Evolutionary conservation across 331 rosid species (phyloP).

Genomic region (Arachis monticola): DNA sequence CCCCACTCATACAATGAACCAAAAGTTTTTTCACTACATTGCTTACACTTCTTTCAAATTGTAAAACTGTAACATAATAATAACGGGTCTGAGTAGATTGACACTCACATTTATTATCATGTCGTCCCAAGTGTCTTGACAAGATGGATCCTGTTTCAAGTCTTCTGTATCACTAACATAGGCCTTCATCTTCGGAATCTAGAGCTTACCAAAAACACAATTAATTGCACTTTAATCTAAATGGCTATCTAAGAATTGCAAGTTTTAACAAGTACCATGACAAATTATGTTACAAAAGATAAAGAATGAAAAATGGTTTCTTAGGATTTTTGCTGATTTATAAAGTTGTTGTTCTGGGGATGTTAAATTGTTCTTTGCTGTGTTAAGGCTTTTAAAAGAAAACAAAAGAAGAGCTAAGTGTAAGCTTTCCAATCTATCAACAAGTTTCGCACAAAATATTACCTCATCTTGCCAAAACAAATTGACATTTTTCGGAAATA

Average conservation of each 20-base stretch:
- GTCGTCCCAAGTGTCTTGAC: slow-evolving; percentile 99
- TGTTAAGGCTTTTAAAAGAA: background rate
- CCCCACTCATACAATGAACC: slow-evolving; percentile 27
- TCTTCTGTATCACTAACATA: slow-evolving; percentile 96
- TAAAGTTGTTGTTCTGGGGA: background rate
- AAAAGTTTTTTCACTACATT: slow-evolving; percentile 27
- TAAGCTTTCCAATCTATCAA: too few relatives aligned
- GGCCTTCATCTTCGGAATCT: slow-evolving; percentile 99
- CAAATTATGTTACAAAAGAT: slow-evolving; percentile 19
- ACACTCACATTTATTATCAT: slow-evolving; percentile 77
- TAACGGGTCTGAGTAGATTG: background rate
- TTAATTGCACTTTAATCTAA: slow-evolving; percentile 54
- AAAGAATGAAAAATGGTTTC: slow-evolving; percentile 16
- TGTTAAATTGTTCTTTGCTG: background rate
- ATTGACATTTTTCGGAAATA: slow-evolving; percentile 82
- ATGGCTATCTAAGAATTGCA: slow-evolving; percentile 34
- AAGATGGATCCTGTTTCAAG: slow-evolving; percentile 86
- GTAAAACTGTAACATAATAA: slow-evolving; percentile 11
- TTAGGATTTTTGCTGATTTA: slow-evolving; percentile 21
- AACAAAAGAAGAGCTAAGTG: too few relatives aligned
- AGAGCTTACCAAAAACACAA: slow-evolving; percentile 80
- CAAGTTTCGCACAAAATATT: slow-evolving; percentile 40
- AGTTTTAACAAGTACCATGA: slow-evolving; percentile 30
- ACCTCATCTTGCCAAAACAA: slow-evolving; percentile 99
- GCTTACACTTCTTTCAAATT: slow-evolving; percentile 20